Percentiles rank a stretch among this genome's conserved stretches.
Evolutionary conservation across 148 eudicot genomes (phyloP).

Genomic region (Fagopyrum tataricum): DNA sequence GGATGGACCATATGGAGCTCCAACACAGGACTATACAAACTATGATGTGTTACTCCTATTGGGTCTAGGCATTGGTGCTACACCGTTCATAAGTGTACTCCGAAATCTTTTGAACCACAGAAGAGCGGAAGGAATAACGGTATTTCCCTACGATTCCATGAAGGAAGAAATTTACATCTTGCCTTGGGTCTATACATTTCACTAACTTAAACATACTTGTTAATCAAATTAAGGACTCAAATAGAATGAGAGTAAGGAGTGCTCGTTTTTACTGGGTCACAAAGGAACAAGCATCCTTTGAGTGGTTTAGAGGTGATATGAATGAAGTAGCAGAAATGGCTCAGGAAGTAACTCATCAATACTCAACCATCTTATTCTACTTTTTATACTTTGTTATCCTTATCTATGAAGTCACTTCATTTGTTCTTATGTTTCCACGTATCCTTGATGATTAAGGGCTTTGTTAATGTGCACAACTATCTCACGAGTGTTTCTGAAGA

Average conservation of each 20-base stretch:
- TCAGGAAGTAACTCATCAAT: constrained; percentile 48
- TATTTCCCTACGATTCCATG: constrained; percentile 15
- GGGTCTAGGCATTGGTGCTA: constrained; percentile 97
- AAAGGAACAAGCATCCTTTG: constrained; percentile 82
- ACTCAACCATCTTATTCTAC: too few species aligned
- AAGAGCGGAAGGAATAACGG: constrained; percentile 45
- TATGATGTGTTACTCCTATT: constrained; percentile 91
- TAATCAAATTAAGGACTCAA: constrained; percentile 46
- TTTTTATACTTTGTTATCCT: not conserved
- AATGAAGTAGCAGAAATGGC: constrained; percentile 92
- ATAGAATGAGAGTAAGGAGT: constrained; percentile 44
- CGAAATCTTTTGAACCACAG: constrained; percentile 74
- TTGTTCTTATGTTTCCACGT: too few species aligned
- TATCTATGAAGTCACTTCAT: not conserved
- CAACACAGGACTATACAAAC: constrained; percentile 88
- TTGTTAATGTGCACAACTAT: constrained; percentile 94
- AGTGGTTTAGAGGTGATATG: constrained; percentile 99
- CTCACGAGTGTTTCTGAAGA: constrained; percentile 96
- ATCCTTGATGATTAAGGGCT: constrained; percentile 43
- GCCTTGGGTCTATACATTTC: too few species aligned
- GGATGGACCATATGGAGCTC: constrained; percentile 98
- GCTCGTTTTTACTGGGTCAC: constrained; percentile 99
- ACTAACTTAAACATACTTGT: too few species aligned
- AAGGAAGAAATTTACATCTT: too few species aligned
- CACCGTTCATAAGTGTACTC: constrained; percentile 90